Base-by-base conservation (phyloP, 345 rosid genomes). In the Alliaria petiolata region DNA sequence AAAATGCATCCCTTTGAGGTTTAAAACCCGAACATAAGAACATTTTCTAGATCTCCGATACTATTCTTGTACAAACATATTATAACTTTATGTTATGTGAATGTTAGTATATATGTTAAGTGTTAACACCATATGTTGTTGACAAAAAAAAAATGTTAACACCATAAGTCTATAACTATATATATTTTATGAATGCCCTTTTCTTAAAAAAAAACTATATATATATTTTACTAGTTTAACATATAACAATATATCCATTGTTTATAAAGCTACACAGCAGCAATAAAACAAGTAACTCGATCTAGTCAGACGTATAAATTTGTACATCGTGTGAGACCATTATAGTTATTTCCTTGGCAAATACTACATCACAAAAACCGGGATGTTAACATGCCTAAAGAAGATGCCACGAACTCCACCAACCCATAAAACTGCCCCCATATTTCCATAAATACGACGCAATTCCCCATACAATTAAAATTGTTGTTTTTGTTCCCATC, bases 391-490 rank as follows among this genome's bases (percentile, higher is more conserved):
- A 57, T 36, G 16, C 35, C 20, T 44, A 44, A 44, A 44, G 46
- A 57, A 44, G 56, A 58, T 69, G 57, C 12, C 9, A 53, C 5
- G 20, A 70, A 59, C 16, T 11, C 49, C 39, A 28, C 36, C 51
- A 60, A 70, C 61, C 62, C 69, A 54, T 72, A 55, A 65, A 20
- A 35, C 7, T 62, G 30, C 28, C 26, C 58, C 64, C 56, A 39
- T 50, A 34, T 50, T 36, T 14, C 26, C 28, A 65, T 73, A 65
- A 73, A 65, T 57, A 28, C n/a, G 8, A 66, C 51, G 11, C 67
- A 25, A 50, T 40, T 66, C 25, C 78, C 78, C 46, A 50, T 28
- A 50, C 17, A 74, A 20, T 20, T 16, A 73, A 36, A 44, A 34
- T 65, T 45, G 19, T 44, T 28, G 40, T 13, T n/a, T 3, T 28